Evolutionary conservation across 1,284 basidiomycete genomes (phyloP).

Genomic region (Cerioporus squamosus): DNA sequence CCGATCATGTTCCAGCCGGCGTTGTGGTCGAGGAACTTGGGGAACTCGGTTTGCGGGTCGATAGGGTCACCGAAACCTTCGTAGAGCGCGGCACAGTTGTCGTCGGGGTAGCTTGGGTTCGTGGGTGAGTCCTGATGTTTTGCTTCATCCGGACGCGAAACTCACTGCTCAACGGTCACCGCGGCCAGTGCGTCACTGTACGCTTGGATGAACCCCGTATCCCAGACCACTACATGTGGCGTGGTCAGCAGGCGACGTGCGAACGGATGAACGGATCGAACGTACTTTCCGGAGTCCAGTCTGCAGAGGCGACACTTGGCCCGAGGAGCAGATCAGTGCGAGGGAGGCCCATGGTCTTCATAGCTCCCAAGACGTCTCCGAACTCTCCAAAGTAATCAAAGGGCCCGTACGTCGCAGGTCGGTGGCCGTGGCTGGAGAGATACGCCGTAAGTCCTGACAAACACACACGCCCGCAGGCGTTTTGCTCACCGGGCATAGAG

Average conservation of each 20-base stretch:
- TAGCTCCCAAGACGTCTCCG: conserved; percentile 41
- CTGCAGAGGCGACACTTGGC: conserved; percentile 56
- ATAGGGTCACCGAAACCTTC: conserved; percentile 23
- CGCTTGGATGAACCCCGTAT: conserved; percentile 57
- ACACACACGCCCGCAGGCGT: not conserved
- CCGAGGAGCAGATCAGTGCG: conserved; percentile 58
- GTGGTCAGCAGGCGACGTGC: not conserved
- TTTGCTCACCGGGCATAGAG: conserved; percentile 41
- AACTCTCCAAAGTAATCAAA: conserved; percentile 57
- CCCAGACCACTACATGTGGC: conserved; percentile 44
- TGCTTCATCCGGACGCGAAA: not conserved
- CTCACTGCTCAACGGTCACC: conserved; percentile 61
- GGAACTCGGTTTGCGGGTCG: conserved; percentile 57
- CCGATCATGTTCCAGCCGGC: conserved; percentile 47
- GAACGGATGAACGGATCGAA: not conserved
- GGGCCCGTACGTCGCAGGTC: conserved; percentile 40
- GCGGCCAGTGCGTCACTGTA: conserved; percentile 50
- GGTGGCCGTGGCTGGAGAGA: conserved; percentile 29
- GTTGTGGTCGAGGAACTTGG: conserved; percentile 60
- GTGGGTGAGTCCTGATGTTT: not conserved
- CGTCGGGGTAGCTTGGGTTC: conserved; percentile 45
- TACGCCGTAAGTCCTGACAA: not conserved
- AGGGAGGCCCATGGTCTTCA: conserved; percentile 46
- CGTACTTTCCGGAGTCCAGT: conserved; percentile 51
- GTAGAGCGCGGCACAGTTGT: conserved; percentile 65